phyloP scores from a whole-genome alignment of 257 asterid genomes.

The Voacanga thouarsii region DNA sequence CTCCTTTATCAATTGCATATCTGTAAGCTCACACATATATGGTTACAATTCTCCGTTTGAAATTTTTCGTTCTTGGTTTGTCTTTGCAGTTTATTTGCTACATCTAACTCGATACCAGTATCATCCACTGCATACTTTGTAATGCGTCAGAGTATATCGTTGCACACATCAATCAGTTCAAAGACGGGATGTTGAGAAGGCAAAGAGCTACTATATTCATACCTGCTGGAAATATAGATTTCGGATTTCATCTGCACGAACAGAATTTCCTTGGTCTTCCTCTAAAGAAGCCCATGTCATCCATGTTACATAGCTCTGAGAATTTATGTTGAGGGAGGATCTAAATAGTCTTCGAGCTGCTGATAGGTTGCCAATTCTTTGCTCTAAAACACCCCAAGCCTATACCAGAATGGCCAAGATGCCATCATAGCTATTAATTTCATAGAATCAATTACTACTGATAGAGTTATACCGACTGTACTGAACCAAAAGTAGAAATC shows the following conservation, averaged over 20 bases:
- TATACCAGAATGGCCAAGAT: slow-evolving; percentile 14
- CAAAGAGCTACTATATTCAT: background rate
- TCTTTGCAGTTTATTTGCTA: background rate
- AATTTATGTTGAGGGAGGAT: slow-evolving; percentile 82
- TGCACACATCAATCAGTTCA: background rate
- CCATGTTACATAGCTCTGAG: slow-evolving; percentile 97
- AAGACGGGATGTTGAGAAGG: background rate
- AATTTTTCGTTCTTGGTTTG: background rate
- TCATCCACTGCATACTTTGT: background rate
- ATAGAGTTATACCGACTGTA: background rate
- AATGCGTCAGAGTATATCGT: background rate
- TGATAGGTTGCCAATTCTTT: slow-evolving; percentile 78
- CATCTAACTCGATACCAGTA: background rate
- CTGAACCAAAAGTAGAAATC: background rate
- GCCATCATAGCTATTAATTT: background rate
- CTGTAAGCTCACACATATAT: background rate
- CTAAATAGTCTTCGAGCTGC: slow-evolving; percentile 84
- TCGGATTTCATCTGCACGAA: slow-evolving; percentile 91
- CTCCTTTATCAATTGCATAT: background rate
- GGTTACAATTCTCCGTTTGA: too few species aligned
- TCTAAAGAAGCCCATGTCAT: slow-evolving; percentile 98
- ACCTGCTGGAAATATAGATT: slow-evolving; percentile 94
- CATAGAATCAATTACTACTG: background rate
- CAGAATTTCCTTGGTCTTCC: slow-evolving; percentile 87
- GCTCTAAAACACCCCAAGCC: slow-evolving; percentile 99